Base-by-base conservation (phyloP, 2,329 filamentous ascomycete species). In the Diplodia sapinea region DNA sequence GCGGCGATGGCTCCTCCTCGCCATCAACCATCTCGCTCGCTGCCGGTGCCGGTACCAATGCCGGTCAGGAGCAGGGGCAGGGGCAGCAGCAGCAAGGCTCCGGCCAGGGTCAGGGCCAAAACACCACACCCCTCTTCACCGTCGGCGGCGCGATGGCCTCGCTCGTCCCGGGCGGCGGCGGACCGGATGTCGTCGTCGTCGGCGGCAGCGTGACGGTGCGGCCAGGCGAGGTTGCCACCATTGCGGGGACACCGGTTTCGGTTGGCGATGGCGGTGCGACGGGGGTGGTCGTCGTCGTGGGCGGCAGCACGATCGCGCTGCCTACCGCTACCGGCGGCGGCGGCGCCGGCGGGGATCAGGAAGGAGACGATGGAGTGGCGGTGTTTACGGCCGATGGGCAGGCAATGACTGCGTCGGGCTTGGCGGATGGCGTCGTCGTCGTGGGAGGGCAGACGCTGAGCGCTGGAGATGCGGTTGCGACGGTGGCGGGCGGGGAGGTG, bases 401-500 rank as follows among this genome's bases (percentile, higher is more conserved):
- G 43, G n/a, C 15, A 7, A 17, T 63, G 29, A 63, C 59, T 11
- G 59, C 59, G 47, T n/a, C 20, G 43, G 51, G 59, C 1, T 9
- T 13, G 29, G 15, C 43, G 23, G 57, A 33, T 26, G 26, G 26
- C 26, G 47, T 63, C 4, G 47, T 63, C 0, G 47, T 51, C 3
- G 36, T 8, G 5, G 59, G 59, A 1, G 3, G n/a, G 43, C 23
- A 36, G 29, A 63, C 59, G 31, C 2, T 63, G 31, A 51, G 23
- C 15, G n/a, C 31, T 2, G 59, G 59, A 5, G 43, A 15, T 2
- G 9, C 43, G n/a, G 59, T 49, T 1, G 43, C 50, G 17, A 63
- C 59, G 59, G 29, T 63, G 31, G 43, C 17, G 29, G 23, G 15
- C 13, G 59, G 59, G 17, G 17, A 51, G 47, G 43, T 63, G 17